Base-by-base conservation (phyloP, 768 basidiomycete species). In the Xerocomellus chrysenteron region DNA sequence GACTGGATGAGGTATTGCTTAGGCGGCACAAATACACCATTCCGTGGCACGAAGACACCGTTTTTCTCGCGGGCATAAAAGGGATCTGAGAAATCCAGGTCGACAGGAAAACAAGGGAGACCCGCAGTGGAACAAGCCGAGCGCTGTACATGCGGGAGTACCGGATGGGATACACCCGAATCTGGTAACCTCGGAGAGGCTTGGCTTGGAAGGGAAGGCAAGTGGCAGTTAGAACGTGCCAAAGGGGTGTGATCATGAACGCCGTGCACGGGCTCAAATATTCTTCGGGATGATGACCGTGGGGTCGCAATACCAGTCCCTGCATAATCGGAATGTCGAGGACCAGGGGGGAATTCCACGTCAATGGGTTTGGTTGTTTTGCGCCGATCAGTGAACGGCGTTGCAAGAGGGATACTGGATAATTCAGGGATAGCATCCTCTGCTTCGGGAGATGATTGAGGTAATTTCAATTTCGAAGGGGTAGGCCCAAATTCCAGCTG, bases 241-340 rank as follows among this genome's bases (percentile, higher is more conserved):
- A 48, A 53, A 47, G 56, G 57, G 12, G 57, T 47, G 16, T 14
- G 28, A 17, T 56, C 54, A 28, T 50, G 21, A 7, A 50, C 13
- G 33, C 5, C 41, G 21, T 33, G 47, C 24, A 51, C 8, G 30
- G 33, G 33, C 32, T 52, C 12, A 10, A 43, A 3, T 47, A n/a
- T 19, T 24, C 50, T 56, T 46, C 55, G 65, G 3, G 57, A 52
- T 19, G 40, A 49, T 26, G 58, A 55, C 17, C 2, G 58, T 7
- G 70, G 70, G 5, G 64, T 72, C 6, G 50, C 45, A 16, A 64
- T 57, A 21, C 48, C 54, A 36, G 26, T 42, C 13, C 46, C 51
- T 37, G 26, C 13, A 19, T 44, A 33, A 19, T 19, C n/a, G 13
- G 37, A 36, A 33, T 6, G 42, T 28, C n/a, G 47, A 17, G 2